Conservation (phyloP, 75 land plant genomes). For the Pinus albicaulis region DNA sequence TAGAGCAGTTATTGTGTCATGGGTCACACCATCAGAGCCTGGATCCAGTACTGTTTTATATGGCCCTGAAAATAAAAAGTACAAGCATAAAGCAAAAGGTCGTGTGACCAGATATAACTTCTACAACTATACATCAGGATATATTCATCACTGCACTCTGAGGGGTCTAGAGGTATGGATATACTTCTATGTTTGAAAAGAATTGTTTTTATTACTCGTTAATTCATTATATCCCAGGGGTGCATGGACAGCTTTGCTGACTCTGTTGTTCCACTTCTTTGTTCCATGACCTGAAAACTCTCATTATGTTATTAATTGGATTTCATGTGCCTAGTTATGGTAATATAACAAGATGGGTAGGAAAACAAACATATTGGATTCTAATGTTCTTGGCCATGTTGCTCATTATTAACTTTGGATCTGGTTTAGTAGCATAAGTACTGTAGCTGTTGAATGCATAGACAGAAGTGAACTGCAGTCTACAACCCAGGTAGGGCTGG, state of each 20-base stretch:
- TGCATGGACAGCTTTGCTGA: neutral
- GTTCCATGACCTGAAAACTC: neutral
- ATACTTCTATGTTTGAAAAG: no score
- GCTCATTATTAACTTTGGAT: neutral
- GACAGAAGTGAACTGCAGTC: no score
- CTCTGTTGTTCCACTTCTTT: neutral
- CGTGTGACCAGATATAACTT: conserved; percentile 21
- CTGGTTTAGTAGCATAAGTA: neutral
- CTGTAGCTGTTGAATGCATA: no score
- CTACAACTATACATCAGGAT: conserved; percentile 55
- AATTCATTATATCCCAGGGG: neutral
- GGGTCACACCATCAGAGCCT: conserved; percentile 27
- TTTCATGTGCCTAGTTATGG: neutral
- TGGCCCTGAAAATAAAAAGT: conserved; percentile 17
- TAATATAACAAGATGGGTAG: no score
- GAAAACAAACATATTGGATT: no score
- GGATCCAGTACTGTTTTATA: conserved; percentile 25
- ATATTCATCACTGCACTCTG: conserved; percentile 38
- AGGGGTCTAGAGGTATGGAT: conserved; percentile 26
- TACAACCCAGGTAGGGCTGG: no score
- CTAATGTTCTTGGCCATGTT: neutral
- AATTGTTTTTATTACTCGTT: no score
- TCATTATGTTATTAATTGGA: neutral
- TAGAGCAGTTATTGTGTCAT: conserved; percentile 37
- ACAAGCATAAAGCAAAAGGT: conserved; percentile 16